Evolutionary conservation across 1,284 basidiomycete genomes (phyloP).

Genomic region (Agroathelia rolfsii): DNA sequence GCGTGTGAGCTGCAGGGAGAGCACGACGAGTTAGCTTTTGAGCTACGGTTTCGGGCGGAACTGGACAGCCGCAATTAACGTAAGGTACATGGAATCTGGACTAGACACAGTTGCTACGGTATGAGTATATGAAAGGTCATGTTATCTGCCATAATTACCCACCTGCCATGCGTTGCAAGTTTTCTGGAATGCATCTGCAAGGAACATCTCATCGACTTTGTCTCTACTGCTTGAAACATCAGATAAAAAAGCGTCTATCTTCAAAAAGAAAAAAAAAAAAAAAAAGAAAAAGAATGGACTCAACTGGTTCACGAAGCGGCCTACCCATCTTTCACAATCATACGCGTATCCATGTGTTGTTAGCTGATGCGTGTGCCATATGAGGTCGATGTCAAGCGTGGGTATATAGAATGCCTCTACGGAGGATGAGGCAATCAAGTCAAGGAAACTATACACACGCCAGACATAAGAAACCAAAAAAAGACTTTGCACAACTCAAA

Average conservation of each 20-base stretch:
- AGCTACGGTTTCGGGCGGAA: slow-evolving; percentile 16
- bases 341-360: slow-evolving; percentile 20
- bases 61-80: slow-evolving; percentile 12
- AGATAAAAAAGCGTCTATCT: background rate
- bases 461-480: background rate
- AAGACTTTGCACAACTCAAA: slow-evolving; percentile 1
- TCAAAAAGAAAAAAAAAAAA: background rate
- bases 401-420: slow-evolving; percentile 24
- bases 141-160: slow-evolving; percentile 1
- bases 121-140: background rate
- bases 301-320: slow-evolving; percentile 25
- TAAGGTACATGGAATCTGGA: slow-evolving; percentile 10
- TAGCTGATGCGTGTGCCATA: slow-evolving; percentile 40
- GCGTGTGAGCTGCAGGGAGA: slow-evolving; percentile 12
- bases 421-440: slow-evolving; percentile 27
- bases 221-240: slow-evolving; percentile 18
- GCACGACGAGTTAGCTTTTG: slow-evolving; percentile 22
- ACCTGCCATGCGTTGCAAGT: slow-evolving; percentile 25
- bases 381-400: slow-evolving; percentile 34
- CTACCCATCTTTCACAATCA: slow-evolving; percentile 23
- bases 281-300: background rate
- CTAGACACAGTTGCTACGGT: slow-evolving; percentile 4
- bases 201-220: slow-evolving; percentile 21
- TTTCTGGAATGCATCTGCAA: slow-evolving; percentile 25
- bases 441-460: slow-evolving; percentile 31